Base-by-base conservation (phyloP, 148 eudicot species). In the Vaccinium vitisidaea region DNA sequence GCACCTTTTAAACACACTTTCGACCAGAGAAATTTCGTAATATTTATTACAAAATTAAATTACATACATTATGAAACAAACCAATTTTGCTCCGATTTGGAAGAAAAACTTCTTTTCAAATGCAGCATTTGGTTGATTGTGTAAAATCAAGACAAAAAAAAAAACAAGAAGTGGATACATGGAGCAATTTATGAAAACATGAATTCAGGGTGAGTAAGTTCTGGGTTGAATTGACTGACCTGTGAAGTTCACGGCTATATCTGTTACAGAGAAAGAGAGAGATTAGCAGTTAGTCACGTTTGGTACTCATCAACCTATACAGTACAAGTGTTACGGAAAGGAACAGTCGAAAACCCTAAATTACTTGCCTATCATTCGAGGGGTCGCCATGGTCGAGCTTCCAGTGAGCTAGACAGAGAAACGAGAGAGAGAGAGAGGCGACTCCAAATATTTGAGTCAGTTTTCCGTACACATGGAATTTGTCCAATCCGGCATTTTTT, bases 221-320 rank as follows among this genome's bases (percentile, higher is more conserved):
- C 77, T 21, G 80, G 49, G 81, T 80, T 75, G 61, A 84, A 83
- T 81, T 86, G 86, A 1, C 89, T 87, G 49, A 95, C 99, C 99
- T 86, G 99, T 97, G 90, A 97, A 94, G 80, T 97, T 97, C 59
- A 95, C 99, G 23, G 98, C 98, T 82, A 97, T 95, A 83, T 97
- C 99, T 97, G 95, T 77, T 70, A 74, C 85, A 39, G 58, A 11
- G 3, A 63, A 27, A 23, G 18, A 46, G 79, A 75, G 23, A 46
- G 30, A 75, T 21, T 19, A 48, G 80, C 8, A 52, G 58, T 8
- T 23, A 75, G 43, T 76, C 46, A 53, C 7, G 13, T 58, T 58
- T 48, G 83, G 10, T 70, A 53, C 39, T 80, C 73, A n/a, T 43
- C 46, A 43, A 5, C 46, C 46, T 43, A 67, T 53, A 18, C 0